Evolutionary conservation across 352 stramenopile species (phyloP).

Genomic region (Phytophthora litchii): DNA sequence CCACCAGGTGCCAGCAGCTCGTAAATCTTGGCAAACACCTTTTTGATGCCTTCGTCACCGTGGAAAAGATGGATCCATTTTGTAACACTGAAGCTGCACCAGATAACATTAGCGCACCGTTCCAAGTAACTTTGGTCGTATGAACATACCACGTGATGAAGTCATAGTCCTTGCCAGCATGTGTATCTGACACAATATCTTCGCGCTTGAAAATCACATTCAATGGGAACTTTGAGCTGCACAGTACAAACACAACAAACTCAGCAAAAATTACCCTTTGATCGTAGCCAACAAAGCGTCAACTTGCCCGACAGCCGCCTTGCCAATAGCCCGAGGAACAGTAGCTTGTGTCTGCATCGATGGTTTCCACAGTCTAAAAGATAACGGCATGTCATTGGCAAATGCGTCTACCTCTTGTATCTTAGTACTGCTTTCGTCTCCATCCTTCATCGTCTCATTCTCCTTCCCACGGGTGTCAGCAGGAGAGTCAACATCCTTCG

Average conservation of each 20-base stretch:
- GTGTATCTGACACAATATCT: conserved; percentile 60
- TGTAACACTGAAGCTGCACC: conserved; percentile 81
- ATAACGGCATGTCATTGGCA: conserved; percentile 59
- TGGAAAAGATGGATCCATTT: conserved; percentile 93
- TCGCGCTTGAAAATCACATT: conserved; percentile 88
- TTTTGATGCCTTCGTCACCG: conserved; percentile 83
- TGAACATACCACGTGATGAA: conserved; percentile 76
- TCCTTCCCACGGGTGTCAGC: conserved; percentile 9
- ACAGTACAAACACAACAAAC: conserved; percentile 3
- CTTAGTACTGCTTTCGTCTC: conserved; percentile 7
- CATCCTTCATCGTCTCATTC: conserved; percentile 1
- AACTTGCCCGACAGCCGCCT: conserved; percentile 56
- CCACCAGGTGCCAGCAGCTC: conserved; percentile 68
- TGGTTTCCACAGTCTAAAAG: conserved; percentile 74
- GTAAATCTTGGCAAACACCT: conserved; percentile 74
- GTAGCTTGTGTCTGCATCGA: conserved; percentile 34
- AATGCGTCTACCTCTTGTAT: conserved; percentile 32
- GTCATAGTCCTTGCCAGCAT: conserved; percentile 73
- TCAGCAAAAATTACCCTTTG: neutral
- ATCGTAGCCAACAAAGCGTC: neutral
- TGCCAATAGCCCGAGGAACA: conserved; percentile 55
- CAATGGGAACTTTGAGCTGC: conserved; percentile 65
- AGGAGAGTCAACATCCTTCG: neutral
- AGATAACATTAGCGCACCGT: conserved; percentile 1
- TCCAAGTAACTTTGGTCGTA: neutral